Base-by-base conservation (phyloP, 352 stramenopile genomes). In the Saprolegnia diclina region DNA sequence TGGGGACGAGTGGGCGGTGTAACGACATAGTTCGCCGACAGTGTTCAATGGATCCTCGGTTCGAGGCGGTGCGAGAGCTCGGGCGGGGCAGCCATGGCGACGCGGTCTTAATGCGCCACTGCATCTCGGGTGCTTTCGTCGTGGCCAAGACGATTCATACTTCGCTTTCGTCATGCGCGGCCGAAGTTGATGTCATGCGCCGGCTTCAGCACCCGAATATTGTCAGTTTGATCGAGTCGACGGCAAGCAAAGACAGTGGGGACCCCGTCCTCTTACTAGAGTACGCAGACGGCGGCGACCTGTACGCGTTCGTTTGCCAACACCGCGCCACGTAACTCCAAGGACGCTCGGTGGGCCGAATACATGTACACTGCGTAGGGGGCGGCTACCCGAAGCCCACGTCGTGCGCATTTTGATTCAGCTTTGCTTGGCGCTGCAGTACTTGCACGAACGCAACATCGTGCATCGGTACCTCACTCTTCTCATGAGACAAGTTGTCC, bases 351-450 rank as follows among this genome's bases (percentile, higher is more conserved):
- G n/a, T n/a, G n/a, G n/a, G n/a, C n/a, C n/a, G n/a, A n/a, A n/a
- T n/a, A n/a, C n/a, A 37, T 48, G 73, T 71, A 1, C 67, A 62
- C 22, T 32, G 68, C 72, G 74, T n/a, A 56, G 64, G 3, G 38
- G 55, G 16, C 16, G 18, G 5, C 46, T 87, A 10, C 73, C 67
- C 10, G 83, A 89, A 63, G 21, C 62, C 16, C 79, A 80, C 44
- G 77, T 87, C 54, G 79, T 90, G 78, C 82, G 86, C 22, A 76
- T 91, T 35, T 89, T 90, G 35, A 77, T 91, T 7, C 83, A 91
- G 69, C 74, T 86, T 42, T 73, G 75, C 10, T 57, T 87, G 10
- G 82, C 83, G 0, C 69, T 93, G 11, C 68, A 73, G 35, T 87
- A 93, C 66, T 65, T 93, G 14, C 82, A 93, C 45, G 70, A 67